phyloP scores from a whole-genome alignment of 2,329 filamentous ascomycete genomes.

The Mariannaea elegans region DNA sequence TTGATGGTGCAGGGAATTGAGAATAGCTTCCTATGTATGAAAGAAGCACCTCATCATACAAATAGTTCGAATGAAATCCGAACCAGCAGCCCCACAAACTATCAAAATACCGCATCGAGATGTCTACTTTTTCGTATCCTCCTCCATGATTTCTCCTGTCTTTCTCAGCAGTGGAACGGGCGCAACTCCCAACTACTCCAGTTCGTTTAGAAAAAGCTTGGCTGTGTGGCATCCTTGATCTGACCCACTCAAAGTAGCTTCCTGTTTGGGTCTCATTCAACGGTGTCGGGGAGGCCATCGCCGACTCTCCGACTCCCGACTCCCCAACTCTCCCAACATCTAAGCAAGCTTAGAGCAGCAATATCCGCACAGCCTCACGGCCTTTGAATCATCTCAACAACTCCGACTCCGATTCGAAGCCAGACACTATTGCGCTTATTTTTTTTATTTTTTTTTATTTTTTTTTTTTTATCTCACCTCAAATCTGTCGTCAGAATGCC shows the following conservation, averaged over 20 bases:
- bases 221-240: not conserved
- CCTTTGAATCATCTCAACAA: not conserved
- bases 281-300: not conserved
- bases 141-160: not conserved
- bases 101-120: slow-evolving; percentile 10
- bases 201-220: not conserved
- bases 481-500: too few relatives aligned
- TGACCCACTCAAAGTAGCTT: not conserved
- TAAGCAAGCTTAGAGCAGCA: too few relatives aligned
- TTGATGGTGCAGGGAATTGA: too few relatives aligned
- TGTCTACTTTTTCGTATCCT: not conserved
- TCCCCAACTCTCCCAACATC: not conserved
- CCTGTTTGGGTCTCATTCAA: not conserved
- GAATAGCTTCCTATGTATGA: too few relatives aligned
- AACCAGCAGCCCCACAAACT: not conserved
- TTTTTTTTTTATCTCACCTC: too few relatives aligned
- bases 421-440: not conserved
- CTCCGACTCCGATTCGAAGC: not conserved
- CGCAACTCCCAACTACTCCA: not conserved
- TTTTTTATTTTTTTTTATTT: too few relatives aligned
- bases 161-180: not conserved
- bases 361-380: slow-evolving; percentile 7
- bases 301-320: slow-evolving; percentile 1
- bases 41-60: too few relatives aligned
- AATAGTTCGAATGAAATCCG: too few relatives aligned